Base-by-base conservation (phyloP, 129 eudicot species). In the Calendula officinalis region DNA sequence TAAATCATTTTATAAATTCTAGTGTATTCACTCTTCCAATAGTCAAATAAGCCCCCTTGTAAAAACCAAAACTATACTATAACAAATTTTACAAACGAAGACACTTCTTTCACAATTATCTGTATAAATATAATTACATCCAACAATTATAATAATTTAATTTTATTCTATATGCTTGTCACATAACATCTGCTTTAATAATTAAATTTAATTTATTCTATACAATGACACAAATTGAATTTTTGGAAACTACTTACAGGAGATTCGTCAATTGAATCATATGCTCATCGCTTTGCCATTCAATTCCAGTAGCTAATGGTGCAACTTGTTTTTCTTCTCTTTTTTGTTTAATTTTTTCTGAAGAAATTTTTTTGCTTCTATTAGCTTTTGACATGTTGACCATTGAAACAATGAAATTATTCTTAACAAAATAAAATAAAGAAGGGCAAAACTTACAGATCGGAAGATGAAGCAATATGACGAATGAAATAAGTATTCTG, bases 281-380 rank as follows among this genome's bases (percentile, higher is more conserved):
- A 22, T 1, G 30, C 30, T 22, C 30, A 2, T 88, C 98, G 73
- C 96, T 88, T 50, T 66, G 79, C 84, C 85, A 88, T 68, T 88
- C 98, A 79, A 72, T 63, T 62, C 98, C 96, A 81, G 89, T 91
- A 46, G 95, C 91, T 72, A 83, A 55, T 60, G 95, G 89, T 45
- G 86, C 92, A 73, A 87, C 90, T 70, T 66, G 84, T 69, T 69
- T 81, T 64, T 78, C 83, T 72, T 88, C 91, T 53, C 73, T 83
- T 49, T 43, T 4, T 47, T 74, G 56, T 22, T 22, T 22, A 76
- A 55, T 80, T 64, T 74, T 77, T 78, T 83, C 83, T 78, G 57
- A 67, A 43, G 85, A 85, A 75, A 62, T 34, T 76, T 62, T 88
- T 71, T 80, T 85, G 14, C 96, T 96, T 68, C 99, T 76, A 41